A percentile compares a stretch with the other conserved stretches of the same genome.
These are phyloP conservation scores for Coemansia sp. DNA, from an alignment of 192 early-diverging fungal species.

Conservation along the genomic window DNA sequence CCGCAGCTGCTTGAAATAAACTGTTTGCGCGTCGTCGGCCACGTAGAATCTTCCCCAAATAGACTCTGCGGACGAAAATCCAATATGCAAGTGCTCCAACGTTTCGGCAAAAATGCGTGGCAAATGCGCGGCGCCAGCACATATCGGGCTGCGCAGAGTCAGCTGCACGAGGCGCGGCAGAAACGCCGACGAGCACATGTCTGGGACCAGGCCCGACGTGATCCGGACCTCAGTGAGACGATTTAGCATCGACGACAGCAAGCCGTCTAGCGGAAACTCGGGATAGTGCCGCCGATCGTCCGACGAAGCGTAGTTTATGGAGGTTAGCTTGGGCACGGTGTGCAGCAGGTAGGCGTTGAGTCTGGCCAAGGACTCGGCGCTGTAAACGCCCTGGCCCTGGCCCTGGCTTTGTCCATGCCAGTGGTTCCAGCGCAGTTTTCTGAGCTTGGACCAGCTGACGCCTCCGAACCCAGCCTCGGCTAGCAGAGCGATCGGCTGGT, in stretches of 20 bases:
- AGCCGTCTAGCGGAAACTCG: constrained; percentile 40
- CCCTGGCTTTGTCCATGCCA: constrained; percentile 18
- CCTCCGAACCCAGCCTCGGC: constrained; percentile 17
- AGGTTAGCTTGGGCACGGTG: constrained; percentile 26
- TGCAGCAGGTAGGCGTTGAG: constrained; percentile 41
- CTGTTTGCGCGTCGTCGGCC: background rate
- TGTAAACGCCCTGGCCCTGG: constrained; percentile 1
- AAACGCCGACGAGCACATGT: constrained; percentile 31
- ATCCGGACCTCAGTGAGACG: constrained; percentile 14
- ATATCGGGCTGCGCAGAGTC: constrained; percentile 30
- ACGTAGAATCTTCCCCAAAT: constrained; percentile 45
- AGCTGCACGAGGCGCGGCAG: constrained; percentile 27
- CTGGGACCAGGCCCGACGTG: constrained; percentile 26
- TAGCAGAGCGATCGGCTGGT: constrained; percentile 14
- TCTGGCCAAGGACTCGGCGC: constrained; percentile 19
- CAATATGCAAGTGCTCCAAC: constrained; percentile 22
- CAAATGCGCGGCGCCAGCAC: constrained; percentile 17
- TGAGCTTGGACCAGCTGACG: constrained; percentile 14
- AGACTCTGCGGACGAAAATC: constrained; percentile 34
- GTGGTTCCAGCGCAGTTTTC: constrained; percentile 21
- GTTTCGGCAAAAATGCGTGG: constrained; percentile 39
- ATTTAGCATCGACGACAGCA: constrained; percentile 31
- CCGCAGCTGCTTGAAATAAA: constrained; percentile 21
- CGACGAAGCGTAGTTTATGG: constrained; percentile 23
- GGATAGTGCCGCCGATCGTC: constrained; percentile 29